Base-by-base conservation (phyloP, 208 protist genomes). In the Phytomonas sp. region DNA sequence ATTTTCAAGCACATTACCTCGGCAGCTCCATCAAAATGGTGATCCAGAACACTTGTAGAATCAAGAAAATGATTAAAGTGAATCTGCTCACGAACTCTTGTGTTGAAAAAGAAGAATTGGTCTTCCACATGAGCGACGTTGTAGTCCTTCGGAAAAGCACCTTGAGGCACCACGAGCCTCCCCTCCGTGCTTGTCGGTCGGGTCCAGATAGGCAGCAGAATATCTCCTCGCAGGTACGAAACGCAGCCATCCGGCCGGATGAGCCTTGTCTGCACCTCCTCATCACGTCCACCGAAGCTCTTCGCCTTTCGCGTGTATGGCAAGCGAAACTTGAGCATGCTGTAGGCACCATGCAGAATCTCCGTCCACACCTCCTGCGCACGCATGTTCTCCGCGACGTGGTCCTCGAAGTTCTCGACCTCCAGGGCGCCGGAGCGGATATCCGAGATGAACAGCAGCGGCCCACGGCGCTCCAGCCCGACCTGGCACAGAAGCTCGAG, bases 31-130 rank as follows among this genome's bases (percentile, higher is more conserved):
- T 99, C 97, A 75, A 91, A 99, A 74, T 97, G 95, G 76, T 97
- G 90, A 73, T 98, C 96, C 26, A 98, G 81, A 13, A 88, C n/a
- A 20, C 75, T 69, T 37, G 91, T 75, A 15, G 78, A 73, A 13
- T 76, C 51, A 17, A 92, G 67, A 61, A 89, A 23, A 78, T 97
- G 91, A 66, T 97, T 97, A 75, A 95, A 96, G 77, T 97, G 94
- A 28, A 94, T 70, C 77, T 84, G 74, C 78, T 97, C 89, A 32
- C 97, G 89, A 60, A 97, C 79, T 28, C 81, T 74, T 0, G 94
- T 84, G 78, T 99, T 98, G 71, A 98, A 97, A 66, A 97, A 97
- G 76, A 98, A 99, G 79, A 98, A 97, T 72, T 97, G 88, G 63
- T 98, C 81, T 79, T 98, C 89, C 28, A 92, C 70, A 23, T 84